Conservation (phyloP, 768 basidiomycete genomes). For the Cubamyces sp. region DNA sequence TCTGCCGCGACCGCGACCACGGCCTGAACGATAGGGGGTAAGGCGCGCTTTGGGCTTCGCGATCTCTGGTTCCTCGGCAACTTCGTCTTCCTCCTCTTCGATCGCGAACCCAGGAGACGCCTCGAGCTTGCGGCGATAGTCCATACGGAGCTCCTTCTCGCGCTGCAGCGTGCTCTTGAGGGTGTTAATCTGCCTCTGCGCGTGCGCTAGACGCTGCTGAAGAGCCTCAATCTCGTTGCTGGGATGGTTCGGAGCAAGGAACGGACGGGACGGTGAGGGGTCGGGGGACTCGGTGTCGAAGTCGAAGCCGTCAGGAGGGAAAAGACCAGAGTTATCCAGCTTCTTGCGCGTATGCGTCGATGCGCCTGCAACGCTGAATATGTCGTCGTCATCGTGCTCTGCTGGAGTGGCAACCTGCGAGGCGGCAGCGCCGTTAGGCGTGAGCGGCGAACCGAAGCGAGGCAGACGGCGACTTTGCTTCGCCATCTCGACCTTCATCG, state of each 20-base stretch:
- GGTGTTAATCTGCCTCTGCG: slow-evolving; percentile 83
- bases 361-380: slow-evolving; percentile 64
- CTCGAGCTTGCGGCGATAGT: slow-evolving; percentile 59
- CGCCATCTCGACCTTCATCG: slow-evolving; percentile 70
- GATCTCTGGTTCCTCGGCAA: slow-evolving; percentile 33
- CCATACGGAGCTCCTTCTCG: slow-evolving; percentile 83
- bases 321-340: slow-evolving; percentile 52
- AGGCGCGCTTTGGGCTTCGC: slow-evolving; percentile 43
- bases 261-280: slow-evolving; percentile 59
- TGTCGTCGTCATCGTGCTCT: slow-evolving; percentile 60
- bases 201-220: slow-evolving; percentile 81
- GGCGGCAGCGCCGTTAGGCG: slow-evolving; percentile 54
- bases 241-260: slow-evolving; percentile 74
- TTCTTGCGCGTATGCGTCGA: slow-evolving; percentile 67
- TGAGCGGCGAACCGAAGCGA: slow-evolving; percentile 73
- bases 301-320: slow-evolving; percentile 51
- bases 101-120: slow-evolving; percentile 45
- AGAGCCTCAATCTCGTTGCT: slow-evolving; percentile 81
- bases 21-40: slow-evolving; percentile 61
- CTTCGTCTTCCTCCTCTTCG: slow-evolving; percentile 53
- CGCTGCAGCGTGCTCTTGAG: slow-evolving; percentile 78
- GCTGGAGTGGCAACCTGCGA: slow-evolving; percentile 54
- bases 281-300: slow-evolving; percentile 59
- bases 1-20: slow-evolving; percentile 55
- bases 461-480: slow-evolving; percentile 66